phyloP scores from a whole-genome alignment of 192 early-diverging fungal genomes.

The Coemansia sp. region DNA sequence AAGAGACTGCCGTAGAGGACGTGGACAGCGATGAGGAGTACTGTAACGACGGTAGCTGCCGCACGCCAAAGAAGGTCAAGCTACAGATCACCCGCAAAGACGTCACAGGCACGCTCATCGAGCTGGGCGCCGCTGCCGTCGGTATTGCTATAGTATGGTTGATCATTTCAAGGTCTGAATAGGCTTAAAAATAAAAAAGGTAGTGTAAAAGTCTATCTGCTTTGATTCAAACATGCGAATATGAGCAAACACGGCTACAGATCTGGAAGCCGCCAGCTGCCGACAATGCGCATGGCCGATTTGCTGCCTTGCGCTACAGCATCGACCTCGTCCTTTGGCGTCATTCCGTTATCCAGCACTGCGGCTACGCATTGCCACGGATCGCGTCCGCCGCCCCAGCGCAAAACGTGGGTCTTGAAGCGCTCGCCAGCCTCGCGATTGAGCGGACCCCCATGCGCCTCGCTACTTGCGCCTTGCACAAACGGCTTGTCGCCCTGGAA shows the following conservation, averaged over 20 bases:
- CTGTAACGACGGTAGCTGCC: slow-evolving; percentile 43
- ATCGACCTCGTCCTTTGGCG: slow-evolving; percentile 29
- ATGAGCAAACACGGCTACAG: slow-evolving; percentile 13
- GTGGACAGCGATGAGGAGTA: slow-evolving; percentile 55
- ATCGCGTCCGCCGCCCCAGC: slow-evolving; percentile 93
- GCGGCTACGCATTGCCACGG: slow-evolving; percentile 79
- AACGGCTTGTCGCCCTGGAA: slow-evolving; percentile 56
- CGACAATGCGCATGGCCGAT: slow-evolving; percentile 68
- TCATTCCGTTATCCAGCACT: slow-evolving; percentile 57
- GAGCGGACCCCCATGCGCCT: slow-evolving; percentile 38
- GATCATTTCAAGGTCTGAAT: slow-evolving; percentile 21
- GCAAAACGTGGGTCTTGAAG: slow-evolving; percentile 70
- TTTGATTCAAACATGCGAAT: background rate
- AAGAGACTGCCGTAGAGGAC: slow-evolving; percentile 28
- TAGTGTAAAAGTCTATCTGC: background rate
- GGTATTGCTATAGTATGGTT: slow-evolving; percentile 49
- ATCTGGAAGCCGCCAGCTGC: slow-evolving; percentile 63
- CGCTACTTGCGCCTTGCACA: slow-evolving; percentile 11
- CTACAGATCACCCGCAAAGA: slow-evolving; percentile 45
- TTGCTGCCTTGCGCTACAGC: slow-evolving; percentile 61
- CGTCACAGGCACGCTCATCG: slow-evolving; percentile 24
- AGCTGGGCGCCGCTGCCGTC: slow-evolving; percentile 38
- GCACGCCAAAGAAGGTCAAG: slow-evolving; percentile 44
- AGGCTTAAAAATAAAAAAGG: background rate
- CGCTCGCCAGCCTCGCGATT: slow-evolving; percentile 64